Evolutionary conservation across 257 asterid species (phyloP), one percentile per base, ranked within the genome.

Genomic region (Solanum appendiculatum): DNA sequence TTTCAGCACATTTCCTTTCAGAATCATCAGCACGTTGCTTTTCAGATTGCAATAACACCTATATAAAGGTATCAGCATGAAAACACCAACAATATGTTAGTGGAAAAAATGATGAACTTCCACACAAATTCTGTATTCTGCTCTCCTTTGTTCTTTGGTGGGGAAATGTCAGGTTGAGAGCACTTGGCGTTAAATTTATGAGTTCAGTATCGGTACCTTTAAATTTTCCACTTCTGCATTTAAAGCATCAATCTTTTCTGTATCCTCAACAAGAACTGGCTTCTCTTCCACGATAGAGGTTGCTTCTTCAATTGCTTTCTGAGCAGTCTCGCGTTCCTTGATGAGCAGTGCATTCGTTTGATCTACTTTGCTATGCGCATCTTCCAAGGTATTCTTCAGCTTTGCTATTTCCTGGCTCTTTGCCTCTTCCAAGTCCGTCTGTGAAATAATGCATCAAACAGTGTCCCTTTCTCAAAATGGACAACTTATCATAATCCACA

Each of bases 401-500:
- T 93, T 97, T 51, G 92, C 86, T 66, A 92, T 90, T 87, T 96
- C 99, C 88, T 92, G 96, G 84, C 90, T 91, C 90, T 97, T 96
- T 69, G 92, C 93, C 88, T 97, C 99, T 91, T 96, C 99, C 92
- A 97, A 90, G 90, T 96, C 99, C 88, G 93, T 91, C 99, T 97
- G 96, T 51, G 21, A 81, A 81, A 48, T 80, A 70, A 81, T 48
- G 85, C 44, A 48, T 81, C 69, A 81, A 48, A 81, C 37, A 48
- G 40, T 1, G 42, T 81, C 69, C 31, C 68, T 81, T 46, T 80
- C 85, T 46, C 63, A 80, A 46, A 80, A 80, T 46, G 29, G 66
- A 46, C 21, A 46, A 29, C 66, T 80, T 46, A 80, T 46, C 10
- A 80, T 46, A 80, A 80, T 80, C 42, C 42, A 46, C 66, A 80